A percentile compares a stretch with the other conserved stretches of the same genome.
These are phyloP conservation scores for Cercospora sp. DNA, from an alignment of 2,329 filamentous ascomycete genomes.

Conservation along the genomic window DNA sequence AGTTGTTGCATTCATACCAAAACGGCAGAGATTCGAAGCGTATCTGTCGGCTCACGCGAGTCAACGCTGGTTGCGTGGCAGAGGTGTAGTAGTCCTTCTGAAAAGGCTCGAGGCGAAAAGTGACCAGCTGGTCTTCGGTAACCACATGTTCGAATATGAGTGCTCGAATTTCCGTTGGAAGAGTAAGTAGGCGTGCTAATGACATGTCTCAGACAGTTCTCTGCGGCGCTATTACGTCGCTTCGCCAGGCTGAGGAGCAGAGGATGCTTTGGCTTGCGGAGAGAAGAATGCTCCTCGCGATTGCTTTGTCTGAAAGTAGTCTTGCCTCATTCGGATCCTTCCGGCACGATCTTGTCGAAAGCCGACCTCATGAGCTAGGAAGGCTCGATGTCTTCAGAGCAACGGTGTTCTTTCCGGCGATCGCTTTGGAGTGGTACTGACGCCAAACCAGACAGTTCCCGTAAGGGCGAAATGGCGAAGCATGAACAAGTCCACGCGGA, in stretches of 20 bases:
- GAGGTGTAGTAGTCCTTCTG: slow-evolving; percentile 32
- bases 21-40: slow-evolving; percentile 33
- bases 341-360: not conserved
- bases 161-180: slow-evolving; percentile 33
- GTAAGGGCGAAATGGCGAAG: not conserved
- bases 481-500: not conserved
- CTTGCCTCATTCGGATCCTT: not conserved
- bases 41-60: slow-evolving; percentile 32
- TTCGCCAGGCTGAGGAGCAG: not conserved
- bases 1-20: slow-evolving; percentile 35
- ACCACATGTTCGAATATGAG: slow-evolving; percentile 33
- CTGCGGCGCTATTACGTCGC: not conserved
- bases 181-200: slow-evolving; percentile 23
- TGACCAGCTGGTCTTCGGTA: slow-evolving; percentile 30
- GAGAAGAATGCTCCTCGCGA: not conserved
- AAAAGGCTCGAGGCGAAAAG: slow-evolving; percentile 35
- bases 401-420: not conserved
- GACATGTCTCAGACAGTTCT: slow-evolving; percentile 10
- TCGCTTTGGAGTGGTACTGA: not conserved
- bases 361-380: not conserved
- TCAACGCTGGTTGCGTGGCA: slow-evolving; percentile 33
- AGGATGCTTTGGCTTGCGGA: not conserved
- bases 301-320: not conserved
- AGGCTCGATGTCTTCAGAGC: not conserved
- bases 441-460: not conserved